Evolutionary conservation across 495 filamentous ascomycete species (phyloP).

Genomic region (Mytilinidion resinicola): DNA sequence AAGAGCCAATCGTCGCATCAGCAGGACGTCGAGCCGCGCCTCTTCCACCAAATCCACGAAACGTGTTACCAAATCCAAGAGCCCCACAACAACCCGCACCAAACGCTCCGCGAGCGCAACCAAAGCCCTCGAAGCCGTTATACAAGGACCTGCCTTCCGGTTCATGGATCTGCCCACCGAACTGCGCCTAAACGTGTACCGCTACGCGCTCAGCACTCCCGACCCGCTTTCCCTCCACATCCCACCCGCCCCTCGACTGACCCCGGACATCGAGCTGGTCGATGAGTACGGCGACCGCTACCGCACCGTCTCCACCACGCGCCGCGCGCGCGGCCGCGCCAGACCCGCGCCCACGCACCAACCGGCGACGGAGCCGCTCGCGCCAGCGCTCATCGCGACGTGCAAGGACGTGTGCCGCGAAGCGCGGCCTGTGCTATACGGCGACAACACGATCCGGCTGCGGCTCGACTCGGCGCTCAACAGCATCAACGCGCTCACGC

Average conservation of each 20-base stretch:
- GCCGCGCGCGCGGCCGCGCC: not conserved
- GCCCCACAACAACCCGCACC: too few relatives aligned
- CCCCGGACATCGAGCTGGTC: not conserved
- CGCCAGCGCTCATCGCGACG: conserved; percentile 16
- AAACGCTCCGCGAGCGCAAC: too few relatives aligned
- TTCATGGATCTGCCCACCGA: conserved; percentile 20
- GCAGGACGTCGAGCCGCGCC: too few relatives aligned
- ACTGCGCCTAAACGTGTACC: conserved; percentile 19
- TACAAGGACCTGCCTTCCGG: conserved; percentile 1
- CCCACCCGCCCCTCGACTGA: not conserved
- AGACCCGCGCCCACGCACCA: not conserved
- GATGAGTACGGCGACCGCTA: not conserved
- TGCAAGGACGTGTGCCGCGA: conserved; percentile 29
- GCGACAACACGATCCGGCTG: conserved; percentile 31
- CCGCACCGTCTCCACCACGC: not conserved
- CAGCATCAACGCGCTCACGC: conserved; percentile 24
- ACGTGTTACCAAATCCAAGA: too few relatives aligned
- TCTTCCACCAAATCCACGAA: too few relatives aligned
- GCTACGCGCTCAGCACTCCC: conserved; percentile 6
- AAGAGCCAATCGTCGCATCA: too few relatives aligned
- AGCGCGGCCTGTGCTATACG: conserved; percentile 31
- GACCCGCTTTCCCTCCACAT: conserved; percentile 12
- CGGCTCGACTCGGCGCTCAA: conserved; percentile 21
- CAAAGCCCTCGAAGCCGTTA: too few relatives aligned
- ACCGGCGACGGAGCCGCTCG: not conserved